Evolutionary conservation across 2,329 filamentous ascomycete species (phyloP), one percentile per base, ranked within the genome.

Genomic region (Penicillium sp.): DNA sequence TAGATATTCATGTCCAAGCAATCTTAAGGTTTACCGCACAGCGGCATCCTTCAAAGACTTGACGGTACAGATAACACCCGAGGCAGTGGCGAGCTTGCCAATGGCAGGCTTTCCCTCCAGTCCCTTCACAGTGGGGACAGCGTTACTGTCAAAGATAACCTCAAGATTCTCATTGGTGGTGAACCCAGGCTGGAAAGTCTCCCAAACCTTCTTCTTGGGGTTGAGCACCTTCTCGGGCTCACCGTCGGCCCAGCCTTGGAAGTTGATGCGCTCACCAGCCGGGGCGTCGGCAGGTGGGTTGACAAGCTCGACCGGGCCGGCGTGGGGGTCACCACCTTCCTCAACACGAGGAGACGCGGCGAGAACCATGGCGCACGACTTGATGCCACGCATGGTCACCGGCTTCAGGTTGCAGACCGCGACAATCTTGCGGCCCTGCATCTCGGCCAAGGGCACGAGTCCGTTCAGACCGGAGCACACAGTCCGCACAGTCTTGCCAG

Each of bases 181-280:
- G 70, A 96, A 96, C 0, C 90, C 92, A 1, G 89, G 88, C 74
- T 96, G 90, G 69, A 95, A 86, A 7, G 77, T 86, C 75, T 98
- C 92, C 89, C 90, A 96, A 45, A 96, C 73, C 81, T 96, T 96
- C 81, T 96, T 98, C 82, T 98, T 98, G 41, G 92, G 92, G 75
- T 96, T 98, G 41, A 98, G 76, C 35, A 90, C 79, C 46, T 82
- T 83, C 75, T 98, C 92, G 0, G 92, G 88, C 73, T 94, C 85
- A 42, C 87, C 89, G 65, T 86, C 76, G 31, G 51, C 57, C 82
- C 86, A 98, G 32, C 92, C 92, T 62, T 96, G 85, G 61, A 98
- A 98, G 74, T 75, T 89, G 35, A 96, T 85, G 10, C 85, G 75
- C 61, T 95, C 87, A 41, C 92, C 92, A 4, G 89, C 86, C 60